Percentiles rank a stretch among this genome's conserved stretches.
Evolutionary conservation across 1,284 basidiomycete species (phyloP).

Genomic region (Mrakiaceae sp.): DNA sequence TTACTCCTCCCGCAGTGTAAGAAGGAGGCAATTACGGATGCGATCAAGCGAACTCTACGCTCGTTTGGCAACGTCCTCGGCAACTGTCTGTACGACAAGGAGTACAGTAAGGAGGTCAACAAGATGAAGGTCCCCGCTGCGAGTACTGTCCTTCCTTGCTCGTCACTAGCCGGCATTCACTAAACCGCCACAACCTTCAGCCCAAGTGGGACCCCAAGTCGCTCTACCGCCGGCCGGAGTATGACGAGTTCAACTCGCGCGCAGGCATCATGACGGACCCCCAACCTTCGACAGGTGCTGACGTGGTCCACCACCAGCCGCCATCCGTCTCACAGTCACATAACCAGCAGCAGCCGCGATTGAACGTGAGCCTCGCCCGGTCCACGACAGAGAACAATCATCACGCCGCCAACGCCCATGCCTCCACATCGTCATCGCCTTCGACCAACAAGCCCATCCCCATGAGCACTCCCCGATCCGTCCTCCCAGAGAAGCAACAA

Average conservation of each 20-base stretch:
- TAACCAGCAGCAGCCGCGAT: not conserved
- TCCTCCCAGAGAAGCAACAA: not conserved
- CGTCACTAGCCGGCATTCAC: not conserved
- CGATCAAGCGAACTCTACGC: constrained; percentile 74
- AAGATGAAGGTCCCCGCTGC: constrained; percentile 77
- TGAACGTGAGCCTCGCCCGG: not conserved
- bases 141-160: constrained; percentile 28
- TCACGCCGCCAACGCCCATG: not conserved
- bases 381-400: constrained; percentile 2
- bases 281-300: not conserved
- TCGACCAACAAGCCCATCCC: not conserved
- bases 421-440: not conserved
- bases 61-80: constrained; percentile 91
- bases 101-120: constrained; percentile 67
- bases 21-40: constrained; percentile 96
- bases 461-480: no score
- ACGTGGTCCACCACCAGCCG: not conserved
- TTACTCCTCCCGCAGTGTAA: constrained; percentile 53
- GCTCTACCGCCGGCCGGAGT: constrained; percentile 67
- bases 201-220: constrained; percentile 62
- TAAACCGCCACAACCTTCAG: constrained; percentile 32
- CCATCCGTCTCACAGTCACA: not conserved
- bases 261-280: constrained; percentile 14
- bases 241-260: constrained; percentile 37
- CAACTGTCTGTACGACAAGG: constrained; percentile 91